Conservation (phyloP, 768 basidiomycete genomes). For the Cyclocybe aegerita region DNA sequence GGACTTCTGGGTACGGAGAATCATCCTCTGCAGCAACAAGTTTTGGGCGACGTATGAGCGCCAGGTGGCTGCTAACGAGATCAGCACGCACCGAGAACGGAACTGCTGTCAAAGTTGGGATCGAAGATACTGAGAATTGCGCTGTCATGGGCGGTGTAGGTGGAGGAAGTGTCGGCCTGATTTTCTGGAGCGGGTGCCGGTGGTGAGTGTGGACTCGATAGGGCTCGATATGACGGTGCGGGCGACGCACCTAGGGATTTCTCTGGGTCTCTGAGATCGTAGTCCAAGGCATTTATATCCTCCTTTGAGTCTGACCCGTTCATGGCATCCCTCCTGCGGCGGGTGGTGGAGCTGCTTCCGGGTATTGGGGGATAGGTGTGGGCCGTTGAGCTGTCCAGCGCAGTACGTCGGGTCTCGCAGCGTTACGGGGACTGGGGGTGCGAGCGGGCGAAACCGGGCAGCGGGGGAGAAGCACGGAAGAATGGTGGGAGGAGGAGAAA, state of each 20-base stretch:
- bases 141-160: conserved; percentile 24
- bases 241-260: conserved; percentile 30
- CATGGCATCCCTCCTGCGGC: conserved; percentile 36
- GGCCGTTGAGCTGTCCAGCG: conserved; percentile 25
- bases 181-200: conserved; percentile 13
- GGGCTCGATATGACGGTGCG: neutral
- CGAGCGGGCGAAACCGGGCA: neutral
- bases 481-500: too few species aligned
- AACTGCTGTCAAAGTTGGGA: conserved; percentile 34
- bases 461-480: neutral
- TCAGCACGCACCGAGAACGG: conserved; percentile 24
- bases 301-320: conserved; percentile 27
- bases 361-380: conserved; percentile 21
- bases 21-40: conserved; percentile 48
- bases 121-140: conserved; percentile 31
- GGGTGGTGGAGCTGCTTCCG: conserved; percentile 19
- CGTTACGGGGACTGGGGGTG: neutral
- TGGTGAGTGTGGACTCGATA: conserved; percentile 3
- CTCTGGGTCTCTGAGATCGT: conserved; percentile 25
- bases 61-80: neutral
- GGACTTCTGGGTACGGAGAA: conserved; percentile 84
- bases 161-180: conserved; percentile 24
- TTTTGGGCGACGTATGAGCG: neutral
- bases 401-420: conserved; percentile 5
- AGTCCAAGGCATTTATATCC: conserved; percentile 24